These are phyloP conservation scores for Pleurotus citrinopileatus DNA, from an alignment of 768 basidiomycete species.

Conservation along the genomic window DNA sequence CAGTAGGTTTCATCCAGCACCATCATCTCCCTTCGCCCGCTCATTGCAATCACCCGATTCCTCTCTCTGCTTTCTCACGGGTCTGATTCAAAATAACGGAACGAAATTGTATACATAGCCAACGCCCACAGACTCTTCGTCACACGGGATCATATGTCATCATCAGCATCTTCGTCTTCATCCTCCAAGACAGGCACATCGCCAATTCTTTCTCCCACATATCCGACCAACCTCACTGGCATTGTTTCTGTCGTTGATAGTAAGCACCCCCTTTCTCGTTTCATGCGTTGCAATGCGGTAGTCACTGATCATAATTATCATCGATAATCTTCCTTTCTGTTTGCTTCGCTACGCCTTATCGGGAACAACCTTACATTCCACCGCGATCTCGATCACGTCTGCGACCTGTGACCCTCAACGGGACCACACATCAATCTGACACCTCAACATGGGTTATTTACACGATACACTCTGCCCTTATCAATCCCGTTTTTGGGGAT, in stretches of 20 bases:
- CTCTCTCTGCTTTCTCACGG: neutral
- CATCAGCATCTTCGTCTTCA: slow-evolving; percentile 28
- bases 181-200: slow-evolving; percentile 28
- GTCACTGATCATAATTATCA: no score
- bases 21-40: neutral
- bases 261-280: slow-evolving; percentile 30
- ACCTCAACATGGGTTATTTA: no score
- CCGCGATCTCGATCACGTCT: no score
- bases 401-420: no score
- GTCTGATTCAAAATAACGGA: no score
- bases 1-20: slow-evolving; percentile 42
- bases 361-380: no score
- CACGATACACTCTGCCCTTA: no score
- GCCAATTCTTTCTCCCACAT: slow-evolving; percentile 39
- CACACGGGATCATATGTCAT: slow-evolving; percentile 65
- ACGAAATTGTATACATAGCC: no score
- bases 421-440: no score
- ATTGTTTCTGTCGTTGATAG: slow-evolving; percentile 85
- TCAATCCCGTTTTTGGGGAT: no score
- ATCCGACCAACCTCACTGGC: slow-evolving; percentile 56
- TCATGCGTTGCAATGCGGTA: neutral
- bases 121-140: slow-evolving; percentile 81
- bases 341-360: no score
- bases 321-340: neutral
- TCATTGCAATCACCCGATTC: slow-evolving; percentile 7